These are phyloP conservation scores for Rosa rugosa DNA, from an alignment of 306 rosid species.

Conservation along the genomic window DNA sequence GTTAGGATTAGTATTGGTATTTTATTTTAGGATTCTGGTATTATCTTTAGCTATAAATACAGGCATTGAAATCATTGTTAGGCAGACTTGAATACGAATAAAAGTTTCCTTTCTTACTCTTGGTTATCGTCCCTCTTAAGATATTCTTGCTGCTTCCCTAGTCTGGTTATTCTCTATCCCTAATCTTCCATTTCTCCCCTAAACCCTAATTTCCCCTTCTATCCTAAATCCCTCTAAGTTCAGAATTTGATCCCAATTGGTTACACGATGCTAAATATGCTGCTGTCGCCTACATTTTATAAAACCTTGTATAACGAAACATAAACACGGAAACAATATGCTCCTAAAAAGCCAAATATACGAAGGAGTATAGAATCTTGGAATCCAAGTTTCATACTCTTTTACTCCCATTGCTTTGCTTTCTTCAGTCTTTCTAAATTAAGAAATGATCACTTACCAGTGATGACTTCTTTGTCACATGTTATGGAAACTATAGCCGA, in stretches of 20 bases:
- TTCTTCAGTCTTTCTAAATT: neutral
- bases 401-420: neutral
- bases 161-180: neutral
- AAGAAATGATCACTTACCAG: conserved; percentile 51
- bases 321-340: neutral
- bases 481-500: conserved; percentile 79
- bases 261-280: neutral
- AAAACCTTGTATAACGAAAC: neutral
- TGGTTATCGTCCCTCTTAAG: neutral
- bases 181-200: neutral
- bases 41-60: neutral
- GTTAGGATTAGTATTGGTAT: neutral
- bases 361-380: neutral
- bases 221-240: neutral
- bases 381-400: neutral
- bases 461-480: conserved; percentile 78
- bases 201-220: neutral
- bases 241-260: neutral
- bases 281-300: neutral
- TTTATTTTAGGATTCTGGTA: neutral
- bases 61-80: neutral
- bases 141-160: neutral
- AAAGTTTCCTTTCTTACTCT: neutral
- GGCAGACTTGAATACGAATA: neutral
- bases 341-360: neutral